phyloP scores from a whole-genome alignment of 805 yeast species.

The Candida pseudofarinosa region DNA sequence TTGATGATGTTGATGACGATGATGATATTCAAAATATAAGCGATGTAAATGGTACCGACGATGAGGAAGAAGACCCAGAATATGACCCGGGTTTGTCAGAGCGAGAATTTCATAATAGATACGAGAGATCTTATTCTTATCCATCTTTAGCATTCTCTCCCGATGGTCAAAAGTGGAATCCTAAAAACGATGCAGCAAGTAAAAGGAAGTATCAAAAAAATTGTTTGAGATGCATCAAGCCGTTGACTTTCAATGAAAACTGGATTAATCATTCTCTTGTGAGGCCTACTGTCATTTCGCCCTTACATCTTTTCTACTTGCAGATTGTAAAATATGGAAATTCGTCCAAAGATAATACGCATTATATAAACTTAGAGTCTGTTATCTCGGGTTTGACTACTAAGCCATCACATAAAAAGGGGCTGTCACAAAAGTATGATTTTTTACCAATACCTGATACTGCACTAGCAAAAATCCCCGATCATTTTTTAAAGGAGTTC shows the following conservation, averaged over 20 bases:
- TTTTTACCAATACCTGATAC: conserved; percentile 20
- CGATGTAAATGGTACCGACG: conserved; percentile 27
- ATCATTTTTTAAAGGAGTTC: conserved; percentile 31
- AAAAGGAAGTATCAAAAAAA: conserved; percentile 41
- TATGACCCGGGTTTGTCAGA: conserved; percentile 2
- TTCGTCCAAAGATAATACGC: background rate
- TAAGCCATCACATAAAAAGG: conserved; percentile 6
- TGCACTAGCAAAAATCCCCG: conserved; percentile 24
- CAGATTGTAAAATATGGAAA: conserved; percentile 14
- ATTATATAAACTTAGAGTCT: background rate
- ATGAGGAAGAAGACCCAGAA: conserved; percentile 18
- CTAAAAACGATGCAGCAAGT: conserved; percentile 27
- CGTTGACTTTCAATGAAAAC: conserved; percentile 46
- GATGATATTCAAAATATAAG: conserved; percentile 25
- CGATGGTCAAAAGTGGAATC: conserved; percentile 45
- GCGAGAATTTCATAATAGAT: background rate
- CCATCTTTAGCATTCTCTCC: conserved; percentile 3
- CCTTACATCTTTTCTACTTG: conserved; percentile 20
- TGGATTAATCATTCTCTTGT: conserved; percentile 51
- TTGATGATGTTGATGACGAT: conserved; percentile 15
- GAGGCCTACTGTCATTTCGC: conserved; percentile 32
- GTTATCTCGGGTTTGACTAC: background rate
- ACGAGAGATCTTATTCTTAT: background rate
- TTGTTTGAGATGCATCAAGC: conserved; percentile 54
- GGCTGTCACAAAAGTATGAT: conserved; percentile 14